These are phyloP conservation scores for Alternaria sp. DNA, from an alignment of 2,329 filamentous ascomycete species.

Conservation along the genomic window DNA sequence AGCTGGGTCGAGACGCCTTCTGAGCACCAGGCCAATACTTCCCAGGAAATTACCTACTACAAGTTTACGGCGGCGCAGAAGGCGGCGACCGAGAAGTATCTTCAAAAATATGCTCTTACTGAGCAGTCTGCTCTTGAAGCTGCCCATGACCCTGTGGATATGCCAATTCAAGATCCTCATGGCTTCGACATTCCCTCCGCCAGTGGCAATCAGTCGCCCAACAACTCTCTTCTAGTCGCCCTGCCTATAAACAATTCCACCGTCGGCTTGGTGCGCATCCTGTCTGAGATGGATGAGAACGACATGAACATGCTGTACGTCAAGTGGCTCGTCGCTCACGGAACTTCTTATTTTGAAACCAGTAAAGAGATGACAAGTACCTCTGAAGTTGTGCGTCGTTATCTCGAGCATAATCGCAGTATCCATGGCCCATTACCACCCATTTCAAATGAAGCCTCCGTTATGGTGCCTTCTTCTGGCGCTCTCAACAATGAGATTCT, in stretches of 20 bases:
- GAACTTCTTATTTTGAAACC: background rate
- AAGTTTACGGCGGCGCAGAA: background rate
- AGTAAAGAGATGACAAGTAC: background rate
- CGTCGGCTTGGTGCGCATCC: too few relatives aligned
- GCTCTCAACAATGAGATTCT: background rate
- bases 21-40: background rate
- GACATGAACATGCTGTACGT: background rate
- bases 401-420: background rate
- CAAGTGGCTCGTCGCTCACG: background rate
- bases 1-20: background rate
- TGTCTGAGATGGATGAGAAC: background rate
- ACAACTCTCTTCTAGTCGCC: background rate
- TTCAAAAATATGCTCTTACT: background rate
- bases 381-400: background rate
- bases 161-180: background rate
- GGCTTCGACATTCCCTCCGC: background rate
- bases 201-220: background rate
- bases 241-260: background rate
- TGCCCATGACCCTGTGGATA: background rate
- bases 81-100: background rate
- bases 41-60: background rate
- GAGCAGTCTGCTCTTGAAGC: background rate
- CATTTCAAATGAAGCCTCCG: background rate
- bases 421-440: background rate
- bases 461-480: background rate